A percentile compares a stretch with the other conserved stretches of the same genome.
These are phyloP conservation scores for Globisporangium mamillatum DNA, from an alignment of 352 stramenopile genomes.

Conservation along the genomic window DNA sequence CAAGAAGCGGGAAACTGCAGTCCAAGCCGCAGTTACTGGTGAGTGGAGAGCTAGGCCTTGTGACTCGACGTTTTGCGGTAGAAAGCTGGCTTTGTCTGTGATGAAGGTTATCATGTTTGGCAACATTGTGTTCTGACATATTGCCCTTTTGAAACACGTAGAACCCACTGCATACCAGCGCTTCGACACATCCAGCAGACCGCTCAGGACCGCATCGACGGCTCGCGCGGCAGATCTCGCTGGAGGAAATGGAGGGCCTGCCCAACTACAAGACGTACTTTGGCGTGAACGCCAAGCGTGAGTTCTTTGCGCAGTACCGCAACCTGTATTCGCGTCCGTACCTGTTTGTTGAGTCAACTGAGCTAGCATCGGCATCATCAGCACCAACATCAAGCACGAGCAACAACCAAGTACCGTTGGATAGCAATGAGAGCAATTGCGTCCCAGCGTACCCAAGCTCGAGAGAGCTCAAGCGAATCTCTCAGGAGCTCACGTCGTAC, in stretches of 20 bases:
- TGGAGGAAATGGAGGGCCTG: constrained; percentile 41
- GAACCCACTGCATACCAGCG: constrained; percentile 2
- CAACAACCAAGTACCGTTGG: background rate
- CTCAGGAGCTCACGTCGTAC: constrained; percentile 22
- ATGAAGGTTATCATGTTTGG: too few relatives aligned
- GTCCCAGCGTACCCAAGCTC: constrained; percentile 44
- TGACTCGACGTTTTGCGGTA: background rate
- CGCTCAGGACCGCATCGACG: constrained; percentile 10
- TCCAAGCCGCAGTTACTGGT: constrained; percentile 8
- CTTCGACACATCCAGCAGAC: background rate
- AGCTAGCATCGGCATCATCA: background rate
- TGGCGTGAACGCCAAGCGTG: constrained; percentile 41
- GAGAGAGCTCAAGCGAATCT: constrained; percentile 37
- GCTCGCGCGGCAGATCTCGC: constrained; percentile 28
- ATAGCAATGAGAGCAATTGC: constrained; percentile 23
- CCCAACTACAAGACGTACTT: constrained; percentile 59
- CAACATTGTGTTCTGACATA: too few relatives aligned
- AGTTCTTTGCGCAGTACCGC: constrained; percentile 66
- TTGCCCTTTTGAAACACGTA: too few relatives aligned
- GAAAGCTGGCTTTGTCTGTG: background rate
- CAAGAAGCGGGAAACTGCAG: constrained; percentile 10
- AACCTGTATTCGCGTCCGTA: constrained; percentile 64
- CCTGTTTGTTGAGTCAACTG: constrained; percentile 43
- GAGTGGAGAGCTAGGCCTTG: background rate
- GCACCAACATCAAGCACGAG: background rate